These are phyloP conservation scores for Saitozyma sp. DNA, from an alignment of 768 basidiomycete species.

Conservation along the genomic window DNA sequence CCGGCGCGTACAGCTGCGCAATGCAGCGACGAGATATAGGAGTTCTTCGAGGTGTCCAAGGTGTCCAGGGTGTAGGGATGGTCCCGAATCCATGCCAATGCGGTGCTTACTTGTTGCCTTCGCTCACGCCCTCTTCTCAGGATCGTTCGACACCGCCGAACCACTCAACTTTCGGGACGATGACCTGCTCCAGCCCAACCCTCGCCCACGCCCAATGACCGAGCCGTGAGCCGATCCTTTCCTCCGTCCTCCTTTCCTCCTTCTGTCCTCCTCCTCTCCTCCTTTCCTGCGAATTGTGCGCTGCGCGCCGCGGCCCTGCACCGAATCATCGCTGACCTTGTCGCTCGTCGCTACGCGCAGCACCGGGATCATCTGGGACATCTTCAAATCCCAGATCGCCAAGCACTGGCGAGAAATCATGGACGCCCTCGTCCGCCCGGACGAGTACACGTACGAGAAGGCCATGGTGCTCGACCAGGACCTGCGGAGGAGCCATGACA, in stretches of 20 bases:
- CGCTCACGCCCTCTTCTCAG: background rate
- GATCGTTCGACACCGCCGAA: conserved; percentile 1
- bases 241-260: no score
- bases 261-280: background rate
- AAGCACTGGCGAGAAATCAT: background rate
- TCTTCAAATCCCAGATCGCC: background rate
- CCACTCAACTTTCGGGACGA: conserved; percentile 7
- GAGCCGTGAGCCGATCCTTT: conserved; percentile 3
- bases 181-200: background rate
- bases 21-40: no score
- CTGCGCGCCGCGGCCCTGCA: no score
- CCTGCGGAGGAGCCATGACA: background rate
- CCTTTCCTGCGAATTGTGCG: no score
- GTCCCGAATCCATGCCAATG: background rate
- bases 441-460: background rate
- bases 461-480: background rate
- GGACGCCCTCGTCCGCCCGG: background rate
- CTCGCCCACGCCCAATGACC: background rate
- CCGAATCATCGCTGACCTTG: background rate
- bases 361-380: background rate
- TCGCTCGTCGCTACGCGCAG: background rate
- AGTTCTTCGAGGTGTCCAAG: no score
- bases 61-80: no score
- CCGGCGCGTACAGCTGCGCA: no score
- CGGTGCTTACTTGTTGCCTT: background rate